Conservation (phyloP, 2,329 filamentous ascomycete species). For the Zopfia rhizophila region DNA sequence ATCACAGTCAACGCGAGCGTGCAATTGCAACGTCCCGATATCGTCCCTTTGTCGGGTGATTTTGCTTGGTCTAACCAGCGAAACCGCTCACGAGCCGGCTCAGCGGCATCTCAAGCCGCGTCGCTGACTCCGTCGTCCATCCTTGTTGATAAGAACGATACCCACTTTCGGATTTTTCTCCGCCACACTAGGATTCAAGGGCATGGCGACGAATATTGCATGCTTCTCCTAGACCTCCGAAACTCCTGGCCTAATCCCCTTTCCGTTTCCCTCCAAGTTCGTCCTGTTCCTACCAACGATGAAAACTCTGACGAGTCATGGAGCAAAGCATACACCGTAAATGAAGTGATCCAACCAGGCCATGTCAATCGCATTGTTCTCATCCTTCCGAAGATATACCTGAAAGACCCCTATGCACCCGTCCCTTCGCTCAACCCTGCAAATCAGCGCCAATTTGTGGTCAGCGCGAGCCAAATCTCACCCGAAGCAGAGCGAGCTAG, state of each 20-base stretch:
- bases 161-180: slow-evolving; percentile 59
- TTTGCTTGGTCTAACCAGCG: slow-evolving; percentile 70
- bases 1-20: slow-evolving; percentile 93
- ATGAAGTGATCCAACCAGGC: slow-evolving; percentile 64
- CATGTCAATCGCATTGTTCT: slow-evolving; percentile 79
- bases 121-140: slow-evolving; percentile 15
- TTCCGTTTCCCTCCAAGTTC: slow-evolving; percentile 68
- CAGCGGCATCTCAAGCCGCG: slow-evolving; percentile 4
- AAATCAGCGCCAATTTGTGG: slow-evolving; percentile 91
- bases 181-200: slow-evolving; percentile 53
- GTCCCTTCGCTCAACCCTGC: slow-evolving; percentile 84
- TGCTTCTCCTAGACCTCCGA: slow-evolving; percentile 83
- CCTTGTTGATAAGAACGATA: slow-evolving; percentile 38
- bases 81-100: slow-evolving; percentile 1
- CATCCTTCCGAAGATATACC: slow-evolving; percentile 77
- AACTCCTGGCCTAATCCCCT: slow-evolving; percentile 91
- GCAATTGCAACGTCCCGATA: slow-evolving; percentile 81
- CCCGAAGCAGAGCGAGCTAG: slow-evolving; percentile 81
- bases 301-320: slow-evolving; percentile 23
- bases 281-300: slow-evolving; percentile 29
- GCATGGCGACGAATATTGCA: slow-evolving; percentile 72
- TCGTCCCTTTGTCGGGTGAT: slow-evolving; percentile 75
- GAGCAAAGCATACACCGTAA: slow-evolving; percentile 37
- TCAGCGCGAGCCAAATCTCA: slow-evolving; percentile 80
- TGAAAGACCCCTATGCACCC: slow-evolving; percentile 79